Conservation (phyloP, 2,329 filamentous ascomycete genomes). For the Hawksworthiomyces lignivorus region DNA sequence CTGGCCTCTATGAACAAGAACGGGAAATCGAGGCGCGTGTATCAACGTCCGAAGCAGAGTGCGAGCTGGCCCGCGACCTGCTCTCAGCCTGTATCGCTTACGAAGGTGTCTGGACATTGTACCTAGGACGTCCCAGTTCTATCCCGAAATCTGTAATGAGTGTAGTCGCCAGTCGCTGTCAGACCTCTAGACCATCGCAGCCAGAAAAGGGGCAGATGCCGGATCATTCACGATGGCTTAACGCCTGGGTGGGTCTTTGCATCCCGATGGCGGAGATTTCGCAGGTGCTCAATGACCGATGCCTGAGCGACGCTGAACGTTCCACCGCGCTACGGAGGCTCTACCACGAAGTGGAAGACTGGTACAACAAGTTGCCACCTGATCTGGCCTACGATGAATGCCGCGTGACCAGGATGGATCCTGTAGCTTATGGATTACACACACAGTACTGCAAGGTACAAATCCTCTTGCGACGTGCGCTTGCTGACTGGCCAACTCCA, state of each 20-base stretch:
- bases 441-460: conserved; percentile 10
- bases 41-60: background rate
- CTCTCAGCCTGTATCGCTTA: conserved; percentile 4
- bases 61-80: conserved; percentile 3
- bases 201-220: background rate
- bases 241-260: conserved; percentile 5
- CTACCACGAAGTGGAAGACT: conserved; percentile 1
- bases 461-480: conserved; percentile 5
- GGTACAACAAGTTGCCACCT: conserved; percentile 5
- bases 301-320: background rate
- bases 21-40: background rate
- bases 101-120: conserved; percentile 10
- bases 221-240: conserved; percentile 5
- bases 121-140: conserved; percentile 7
- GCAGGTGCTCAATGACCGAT: conserved; percentile 4
- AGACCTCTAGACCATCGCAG: background rate
- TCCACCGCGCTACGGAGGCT: background rate
- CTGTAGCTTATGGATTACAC: conserved; percentile 6
- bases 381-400: conserved; percentile 7
- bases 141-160: conserved; percentile 6
- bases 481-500: background rate
- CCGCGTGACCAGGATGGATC: conserved; percentile 4
- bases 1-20: background rate
- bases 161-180: background rate
- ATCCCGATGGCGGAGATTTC: conserved; percentile 7